Base-by-base conservation (phyloP, 495 filamentous ascomycete species). In the Trichoderma asperelloides region DNA sequence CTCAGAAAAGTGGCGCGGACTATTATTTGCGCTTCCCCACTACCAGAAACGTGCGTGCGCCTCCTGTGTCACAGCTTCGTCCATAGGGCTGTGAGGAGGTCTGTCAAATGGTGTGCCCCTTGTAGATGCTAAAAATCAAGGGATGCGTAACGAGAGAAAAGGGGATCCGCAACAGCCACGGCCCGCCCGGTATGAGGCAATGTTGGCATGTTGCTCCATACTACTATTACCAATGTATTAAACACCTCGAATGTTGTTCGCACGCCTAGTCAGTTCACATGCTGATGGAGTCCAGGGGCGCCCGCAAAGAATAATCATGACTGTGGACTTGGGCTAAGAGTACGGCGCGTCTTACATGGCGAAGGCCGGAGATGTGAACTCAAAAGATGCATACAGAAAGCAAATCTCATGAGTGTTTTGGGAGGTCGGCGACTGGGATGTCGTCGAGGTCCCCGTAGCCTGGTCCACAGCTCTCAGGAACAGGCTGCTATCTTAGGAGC, bases 361-460 rank as follows among this genome's bases (percentile, higher is more conserved):
- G 55, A 60, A 60, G 55, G 0, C 23, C 55, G 55, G 27, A 60
- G 25, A 60, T 60, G 55, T 30, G 12, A 60, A 13, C 9, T 12
- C 16, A 60, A 18, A 18, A 60, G 25, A 27, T n/a, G 25, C n/a
- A 60, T 30, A 28, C 23, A 28, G n/a, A n/a, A n/a, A 51, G 33
- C 18, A 51, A 51, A 51, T n/a, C 16, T n/a, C 47, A 51, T n/a
- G 47, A 51, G 47, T 18, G 47, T 23, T 60, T 25, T 60, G 55
- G 55, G 55, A 28, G 27, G 55, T 60, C 55, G 55, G 23, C 55
- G 55, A 60, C 27, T n/a, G 27, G 55, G 55, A 60, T 28, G 55
- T 60, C 55, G 21, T 60, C 55, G 25, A 60, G 55, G 55, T 60
- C 55, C 23, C 55, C 55, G 55, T 60, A 60, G 55, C 23, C 55